Conservation (phyloP, 768 basidiomycete species). For the Mycena rebaudengoi region DNA sequence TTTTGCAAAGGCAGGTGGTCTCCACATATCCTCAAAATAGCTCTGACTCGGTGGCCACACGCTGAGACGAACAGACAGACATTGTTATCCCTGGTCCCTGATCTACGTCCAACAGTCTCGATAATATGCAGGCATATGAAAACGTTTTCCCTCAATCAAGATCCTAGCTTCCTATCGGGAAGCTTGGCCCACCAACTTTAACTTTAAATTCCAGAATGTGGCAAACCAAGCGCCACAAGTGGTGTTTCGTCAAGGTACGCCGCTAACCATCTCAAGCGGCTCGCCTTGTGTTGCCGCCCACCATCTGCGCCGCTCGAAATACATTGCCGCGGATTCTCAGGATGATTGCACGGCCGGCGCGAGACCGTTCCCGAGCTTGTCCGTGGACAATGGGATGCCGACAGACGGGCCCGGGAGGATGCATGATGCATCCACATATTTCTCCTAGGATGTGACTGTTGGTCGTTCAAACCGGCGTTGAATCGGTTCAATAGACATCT, state of each 20-base stretch:
- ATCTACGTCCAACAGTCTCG: slow-evolving; percentile 11
- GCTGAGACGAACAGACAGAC: not conserved
- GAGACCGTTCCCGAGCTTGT: too few species aligned
- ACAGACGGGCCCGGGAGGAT: too few species aligned
- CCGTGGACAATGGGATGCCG: too few species aligned
- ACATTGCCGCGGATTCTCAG: too few species aligned
- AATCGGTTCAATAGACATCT: too few species aligned
- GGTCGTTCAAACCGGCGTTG: too few species aligned
- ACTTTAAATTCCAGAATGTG: slow-evolving; percentile 16
- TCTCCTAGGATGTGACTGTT: too few species aligned
- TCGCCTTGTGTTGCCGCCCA: not conserved
- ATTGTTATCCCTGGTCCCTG: slow-evolving; percentile 1
- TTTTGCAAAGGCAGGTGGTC: slow-evolving; percentile 12
- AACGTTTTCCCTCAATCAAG: slow-evolving; percentile 17
- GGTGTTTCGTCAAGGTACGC: not conserved
- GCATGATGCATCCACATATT: too few species aligned
- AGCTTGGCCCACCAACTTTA: slow-evolving; percentile 4
- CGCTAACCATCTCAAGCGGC: not conserved
- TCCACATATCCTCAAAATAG: too few species aligned
- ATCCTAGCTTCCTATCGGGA: not conserved
- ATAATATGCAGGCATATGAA: not conserved
- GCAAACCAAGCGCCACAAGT: slow-evolving; percentile 9
- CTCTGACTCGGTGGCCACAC: too few species aligned
- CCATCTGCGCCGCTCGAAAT: not conserved
- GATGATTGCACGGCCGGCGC: too few species aligned